Base-by-base conservation (phyloP, 2,329 filamentous ascomycete genomes). In the Phialocephala sp. region DNA sequence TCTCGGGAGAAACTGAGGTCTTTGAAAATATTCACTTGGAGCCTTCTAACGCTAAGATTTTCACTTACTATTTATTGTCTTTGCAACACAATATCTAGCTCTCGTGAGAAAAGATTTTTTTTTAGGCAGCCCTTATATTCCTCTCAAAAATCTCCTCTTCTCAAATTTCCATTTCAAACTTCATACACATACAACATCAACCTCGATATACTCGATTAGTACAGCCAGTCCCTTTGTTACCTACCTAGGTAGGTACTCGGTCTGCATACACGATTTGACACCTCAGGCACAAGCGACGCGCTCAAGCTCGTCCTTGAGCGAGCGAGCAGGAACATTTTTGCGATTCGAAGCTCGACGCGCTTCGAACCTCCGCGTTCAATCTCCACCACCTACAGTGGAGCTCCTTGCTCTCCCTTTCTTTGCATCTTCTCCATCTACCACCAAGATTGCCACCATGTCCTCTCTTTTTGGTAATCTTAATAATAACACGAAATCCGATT, bases 401-500 rank as follows among this genome's bases (percentile, higher is more conserved):
- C 50, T 54, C 35, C 24, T 54, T n/a, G 50, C 50, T 54, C 50
- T 35, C 32, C 27, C 27, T 35, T 54, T 12, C 27, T 54, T 35
- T 35, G 50, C 50, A 32, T 54, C 24, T 54, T n/a, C 24, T 54
- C 18, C 11, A 32, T 54, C 22, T 27, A 8, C 27, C 24, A 18
- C 18, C 18, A 18, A 27, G 22, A 54, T 54, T 35, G 50, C 22
- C 45, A 50, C 22, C 35, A 71, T 69, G 68, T 64, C 66, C 9
- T 64, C 63, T 18, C 70, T 71, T 20, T 71, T 72, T 59, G 63
- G 66, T 12, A 68, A 64, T 22, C 68, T 66, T 24, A 68, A 64
- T 54, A 68, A 62, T 50, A 32, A 39, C 8, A 15, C 47, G 1
- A 63, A 43, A 14, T 59, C 60, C 8, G 45, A 59, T 35, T 47